Evolutionary conservation across 768 basidiomycete genomes (phyloP), one percentile per base, ranked within the genome.

Genomic region (Pisolithus microcarpus): DNA sequence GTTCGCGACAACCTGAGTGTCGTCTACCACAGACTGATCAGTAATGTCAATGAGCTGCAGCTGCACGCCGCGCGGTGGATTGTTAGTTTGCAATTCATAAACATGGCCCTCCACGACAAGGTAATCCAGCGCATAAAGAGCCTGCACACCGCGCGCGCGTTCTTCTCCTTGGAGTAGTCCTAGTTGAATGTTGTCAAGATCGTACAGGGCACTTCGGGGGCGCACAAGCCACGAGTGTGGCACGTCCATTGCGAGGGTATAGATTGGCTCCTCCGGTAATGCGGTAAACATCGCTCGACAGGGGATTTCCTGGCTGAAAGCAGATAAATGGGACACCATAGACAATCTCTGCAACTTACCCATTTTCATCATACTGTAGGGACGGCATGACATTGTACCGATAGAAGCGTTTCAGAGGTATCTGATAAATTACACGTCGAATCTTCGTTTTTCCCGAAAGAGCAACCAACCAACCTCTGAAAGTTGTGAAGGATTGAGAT

Each of bases 71-170:
- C 94, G 82, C 0, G 96, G 92, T 4, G 93, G 85, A 6, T 72
- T 71, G 38, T 80, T 77, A 2, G 80, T 78, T 7, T 61, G 61
- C 5, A 69, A 60, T 52, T 98, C 94, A 9, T 92, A 82, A 0
- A 92, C 92, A 59, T 98, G 95, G 2, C 96, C 96, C 63, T 97
- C 95, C 40, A 97, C 78, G 45, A 98, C 82, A 19, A 99, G 77
- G 56, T 91, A 87, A 59, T 97, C 92, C 6, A 98, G 82, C 46
- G 84, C 82, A 71, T 93, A 96, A 43, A 87, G 69, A 0, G 89
- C 87, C 39, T 87, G 79, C 4, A 94, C 72, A 5, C 85, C 82
- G 4, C 55, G 51, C 0, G 53, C 54, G 15, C 73, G 70, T 40
- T 87, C 84, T 38, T 76, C 73, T 0, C 74, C 70, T 1, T 78